Evolutionary conservation across 2,329 filamentous ascomycete species (phyloP), one percentile per base, ranked within the genome.

Genomic region (Colletotrichum liaoningense): DNA sequence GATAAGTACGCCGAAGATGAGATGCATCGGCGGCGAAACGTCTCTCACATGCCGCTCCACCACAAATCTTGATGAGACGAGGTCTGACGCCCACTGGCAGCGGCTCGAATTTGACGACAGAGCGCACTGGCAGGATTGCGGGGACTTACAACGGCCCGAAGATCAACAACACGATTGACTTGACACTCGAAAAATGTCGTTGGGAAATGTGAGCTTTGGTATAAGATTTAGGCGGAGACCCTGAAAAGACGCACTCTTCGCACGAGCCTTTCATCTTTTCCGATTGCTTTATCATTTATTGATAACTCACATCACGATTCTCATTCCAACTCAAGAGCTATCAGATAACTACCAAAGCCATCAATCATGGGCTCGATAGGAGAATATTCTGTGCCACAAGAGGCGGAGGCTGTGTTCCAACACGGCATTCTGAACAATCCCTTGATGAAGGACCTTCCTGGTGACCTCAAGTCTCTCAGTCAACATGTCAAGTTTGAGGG

Each of bases 401-500:
- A 73, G 60, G 67, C 71, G 3, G 56, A 73, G 35, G 71, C 67
- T 14, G 67, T 69, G 9, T 73, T 73, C 22, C 16, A 65, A 26
- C 35, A 46, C 28, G 67, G 67, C 0, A 73, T 73, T 4, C 14
- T 73, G 22, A 63, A 64, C 19, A 73, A 73, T 16, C 71, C 71
- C 1, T 28, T 73, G n/a, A 66, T 73, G 71, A 62, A 65, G 9
- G 55, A 71, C 8, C 7, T 73, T 6, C 46, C 71, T 2, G 16
- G 33, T 5, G 71, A 73, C 55, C 67, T 73, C 24, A 73, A 46
- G 7, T 57, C 28, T 26, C 71, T 73, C 9, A 62, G 42, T 8
- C 67, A 65, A 14, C 60, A 70, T 38, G 81, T 87, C 55, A 78
- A 75, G 0, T 88, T 88, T 69, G 81, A 83, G 28, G 88, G 88